Evolutionary conservation across 495 filamentous ascomycete genomes (phyloP).

Genomic region (Geoglossum glabrum): DNA sequence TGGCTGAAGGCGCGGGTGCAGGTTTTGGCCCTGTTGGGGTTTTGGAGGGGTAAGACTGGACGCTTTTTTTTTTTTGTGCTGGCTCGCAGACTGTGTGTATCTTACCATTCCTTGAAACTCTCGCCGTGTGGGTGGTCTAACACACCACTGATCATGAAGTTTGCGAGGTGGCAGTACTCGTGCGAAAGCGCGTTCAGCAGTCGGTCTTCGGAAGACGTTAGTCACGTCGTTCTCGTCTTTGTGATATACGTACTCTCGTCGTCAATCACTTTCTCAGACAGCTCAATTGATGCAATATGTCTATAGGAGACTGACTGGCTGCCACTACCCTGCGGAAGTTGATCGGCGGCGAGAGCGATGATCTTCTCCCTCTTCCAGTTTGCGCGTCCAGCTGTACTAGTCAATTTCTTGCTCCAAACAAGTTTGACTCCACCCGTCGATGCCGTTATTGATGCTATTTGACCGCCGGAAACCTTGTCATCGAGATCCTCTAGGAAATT

Average conservation of each 20-base stretch:
- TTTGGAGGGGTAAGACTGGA: background rate
- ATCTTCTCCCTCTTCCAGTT: constrained; percentile 51
- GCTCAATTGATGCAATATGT: constrained; percentile 65
- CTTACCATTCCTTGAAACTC: constrained; percentile 60
- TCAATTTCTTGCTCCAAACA: constrained; percentile 67
- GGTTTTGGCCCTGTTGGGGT: constrained; percentile 27
- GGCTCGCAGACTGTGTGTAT: constrained; percentile 7
- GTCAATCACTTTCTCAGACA: constrained; percentile 70
- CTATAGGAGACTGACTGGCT: constrained; percentile 13
- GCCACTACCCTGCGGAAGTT: background rate
- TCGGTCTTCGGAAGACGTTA: constrained; percentile 24
- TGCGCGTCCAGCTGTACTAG: constrained; percentile 72
- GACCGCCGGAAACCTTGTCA: constrained; percentile 35
- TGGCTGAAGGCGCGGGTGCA: constrained; percentile 26
- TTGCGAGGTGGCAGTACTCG: constrained; percentile 87
- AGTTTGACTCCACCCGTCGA: constrained; percentile 59
- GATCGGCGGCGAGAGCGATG: constrained; percentile 12
- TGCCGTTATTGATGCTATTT: constrained; percentile 36
- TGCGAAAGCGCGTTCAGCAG: constrained; percentile 77
- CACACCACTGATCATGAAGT: constrained; percentile 57
- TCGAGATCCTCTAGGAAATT: constrained; percentile 61
- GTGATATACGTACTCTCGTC: constrained; percentile 24
- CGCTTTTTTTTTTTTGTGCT: background rate
- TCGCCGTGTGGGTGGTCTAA: constrained; percentile 55
- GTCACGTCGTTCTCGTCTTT: background rate